Percentiles rank a stretch among this genome's conserved stretches.
Evolutionary conservation across 192 early-diverging fungal genomes (phyloP).

Genomic region (Backusella australiensis): DNA sequence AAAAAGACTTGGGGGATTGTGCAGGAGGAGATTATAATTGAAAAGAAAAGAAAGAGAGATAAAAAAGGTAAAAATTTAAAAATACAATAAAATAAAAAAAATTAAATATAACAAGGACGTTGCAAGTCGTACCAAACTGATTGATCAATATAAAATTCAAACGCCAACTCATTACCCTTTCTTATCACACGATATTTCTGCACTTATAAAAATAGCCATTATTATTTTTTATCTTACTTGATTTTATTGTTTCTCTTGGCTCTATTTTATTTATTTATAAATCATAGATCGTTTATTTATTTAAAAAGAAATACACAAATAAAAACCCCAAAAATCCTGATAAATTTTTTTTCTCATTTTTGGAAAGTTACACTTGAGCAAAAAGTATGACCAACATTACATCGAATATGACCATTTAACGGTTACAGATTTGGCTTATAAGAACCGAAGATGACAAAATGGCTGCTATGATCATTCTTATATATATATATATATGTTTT

Average conservation of each 20-base stretch:
- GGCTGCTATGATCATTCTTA: not conserved
- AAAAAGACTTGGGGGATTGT: not conserved
- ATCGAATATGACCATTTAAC: not conserved
- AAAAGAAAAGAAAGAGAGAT: not conserved
- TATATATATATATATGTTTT: not conserved
- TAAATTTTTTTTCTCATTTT: not conserved
- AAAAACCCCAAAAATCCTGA: not conserved
- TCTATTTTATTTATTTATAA: not conserved
- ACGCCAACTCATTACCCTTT: not conserved
- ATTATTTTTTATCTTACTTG: not conserved
- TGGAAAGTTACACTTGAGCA: constrained; percentile 1
- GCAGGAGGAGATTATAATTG: not conserved
- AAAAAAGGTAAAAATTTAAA: constrained; percentile 10
- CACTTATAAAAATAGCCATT: not conserved
- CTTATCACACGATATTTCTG: constrained; percentile 5
- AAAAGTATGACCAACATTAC: not conserved
- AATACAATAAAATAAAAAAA: not conserved
- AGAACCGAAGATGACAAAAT: not conserved
- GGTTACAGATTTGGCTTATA: not conserved
- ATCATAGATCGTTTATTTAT: not conserved
- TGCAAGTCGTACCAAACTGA: constrained; percentile 4
- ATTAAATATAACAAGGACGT: not conserved
- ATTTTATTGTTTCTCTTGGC: not conserved
- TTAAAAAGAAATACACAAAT: not conserved
- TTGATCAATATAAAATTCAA: constrained; percentile 8